Percentiles rank a stretch among this genome's conserved stretches.
phyloP scores from a whole-genome alignment of 2,329 filamentous ascomycete species.

The Cladosporium sp. region DNA sequence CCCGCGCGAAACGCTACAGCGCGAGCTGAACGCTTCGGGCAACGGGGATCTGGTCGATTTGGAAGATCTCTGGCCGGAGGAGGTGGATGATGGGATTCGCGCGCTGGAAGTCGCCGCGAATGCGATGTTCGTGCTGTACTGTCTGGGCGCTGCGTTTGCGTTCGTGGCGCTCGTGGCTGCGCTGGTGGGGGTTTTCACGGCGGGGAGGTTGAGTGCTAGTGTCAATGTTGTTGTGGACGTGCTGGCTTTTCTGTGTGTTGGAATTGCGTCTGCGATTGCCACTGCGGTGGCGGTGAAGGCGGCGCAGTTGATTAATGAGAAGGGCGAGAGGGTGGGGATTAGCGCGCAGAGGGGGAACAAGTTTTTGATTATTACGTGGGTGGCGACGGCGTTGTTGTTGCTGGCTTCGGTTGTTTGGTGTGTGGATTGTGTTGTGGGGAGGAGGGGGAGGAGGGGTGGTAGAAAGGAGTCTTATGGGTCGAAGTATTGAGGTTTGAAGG shows the following conservation, averaged over 20 bases:
- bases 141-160: conserved; percentile 52
- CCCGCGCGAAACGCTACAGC: conserved; percentile 46
- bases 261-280: conserved; percentile 70
- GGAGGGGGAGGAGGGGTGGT: not conserved
- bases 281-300: conserved; percentile 58
- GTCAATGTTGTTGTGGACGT: conserved; percentile 48
- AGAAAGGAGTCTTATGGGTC: not conserved
- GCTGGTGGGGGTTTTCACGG: conserved; percentile 41
- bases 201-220: conserved; percentile 44
- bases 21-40: conserved; percentile 41
- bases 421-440: conserved; percentile 18
- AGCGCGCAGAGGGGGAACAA: conserved; percentile 48
- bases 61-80: conserved; percentile 53
- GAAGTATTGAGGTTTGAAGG: too few relatives aligned
- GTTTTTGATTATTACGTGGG: conserved; percentile 59
- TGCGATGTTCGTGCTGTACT: conserved; percentile 57
- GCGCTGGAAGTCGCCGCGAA: conserved; percentile 47
- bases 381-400: conserved; percentile 39
- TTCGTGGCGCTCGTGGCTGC: conserved; percentile 48
- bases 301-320: conserved; percentile 48
- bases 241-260: conserved; percentile 56
- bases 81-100: conserved; percentile 51
- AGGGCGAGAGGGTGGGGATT: conserved; percentile 49
- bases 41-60: conserved; percentile 44
- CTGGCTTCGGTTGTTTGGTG: conserved; percentile 27